Evolutionary conservation across 1,284 basidiomycete genomes (phyloP).

Genomic region (Fomitiporia mediterranea): DNA sequence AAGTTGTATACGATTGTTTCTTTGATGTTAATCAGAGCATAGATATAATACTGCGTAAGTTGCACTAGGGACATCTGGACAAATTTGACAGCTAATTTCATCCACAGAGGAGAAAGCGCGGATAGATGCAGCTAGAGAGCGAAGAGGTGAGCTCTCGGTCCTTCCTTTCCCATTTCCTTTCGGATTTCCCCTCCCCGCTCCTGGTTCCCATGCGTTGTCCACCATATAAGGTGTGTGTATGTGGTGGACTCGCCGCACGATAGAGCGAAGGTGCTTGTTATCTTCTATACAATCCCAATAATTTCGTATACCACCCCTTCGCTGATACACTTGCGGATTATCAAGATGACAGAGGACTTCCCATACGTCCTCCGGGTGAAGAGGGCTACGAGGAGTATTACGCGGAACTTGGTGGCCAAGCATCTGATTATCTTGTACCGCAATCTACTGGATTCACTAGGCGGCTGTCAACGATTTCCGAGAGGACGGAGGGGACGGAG

Average conservation of each 20-base stretch:
- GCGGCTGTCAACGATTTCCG: conserved; percentile 20
- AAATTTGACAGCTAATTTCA: neutral
- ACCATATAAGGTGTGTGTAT: neutral
- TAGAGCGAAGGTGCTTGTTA: conserved; percentile 34
- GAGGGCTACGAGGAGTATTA: conserved; percentile 9
- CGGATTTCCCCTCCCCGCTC: conserved; percentile 15
- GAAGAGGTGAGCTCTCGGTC: conserved; percentile 71
- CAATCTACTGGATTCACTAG: conserved; percentile 18
- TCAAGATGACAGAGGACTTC: conserved; percentile 13
- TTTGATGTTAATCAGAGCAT: conserved; percentile 83
- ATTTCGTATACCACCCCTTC: neutral
- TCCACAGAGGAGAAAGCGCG: conserved; percentile 56
- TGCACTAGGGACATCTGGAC: neutral
- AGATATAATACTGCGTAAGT: conserved; percentile 66
- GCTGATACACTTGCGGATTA: conserved; percentile 11
- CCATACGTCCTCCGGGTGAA: conserved; percentile 13
- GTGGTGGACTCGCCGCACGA: neutral
- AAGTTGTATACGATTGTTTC: conserved; percentile 84
- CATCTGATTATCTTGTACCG: conserved; percentile 1
- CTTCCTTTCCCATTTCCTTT: conserved; percentile 28
- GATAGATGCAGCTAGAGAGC: conserved; percentile 52
- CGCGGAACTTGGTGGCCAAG: neutral
- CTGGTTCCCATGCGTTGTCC: neutral
- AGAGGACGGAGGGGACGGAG: conserved; percentile 18
- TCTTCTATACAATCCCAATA: too few relatives aligned